Conservation (phyloP, 805 yeast genomes). For the Candida argentea region DNA sequence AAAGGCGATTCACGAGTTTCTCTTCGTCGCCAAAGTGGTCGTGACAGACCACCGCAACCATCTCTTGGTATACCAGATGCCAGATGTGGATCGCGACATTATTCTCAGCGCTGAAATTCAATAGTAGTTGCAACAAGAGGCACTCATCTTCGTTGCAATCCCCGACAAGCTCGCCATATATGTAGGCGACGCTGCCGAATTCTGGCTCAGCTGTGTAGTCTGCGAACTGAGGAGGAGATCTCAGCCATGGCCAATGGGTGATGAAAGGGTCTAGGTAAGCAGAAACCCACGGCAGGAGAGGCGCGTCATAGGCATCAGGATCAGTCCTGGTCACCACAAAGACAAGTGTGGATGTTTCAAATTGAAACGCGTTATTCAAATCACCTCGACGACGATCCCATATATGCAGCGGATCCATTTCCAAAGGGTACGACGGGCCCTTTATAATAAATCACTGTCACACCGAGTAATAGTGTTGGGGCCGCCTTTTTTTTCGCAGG, state of each 20-base stretch:
- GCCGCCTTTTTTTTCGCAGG: too few species aligned
- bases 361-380: background rate
- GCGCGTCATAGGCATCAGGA: background rate
- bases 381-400: background rate
- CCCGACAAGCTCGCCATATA: slow-evolving; percentile 34
- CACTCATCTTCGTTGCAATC: slow-evolving; percentile 35
- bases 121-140: slow-evolving; percentile 31
- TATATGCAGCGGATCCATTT: slow-evolving; percentile 1
- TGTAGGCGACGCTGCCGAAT: slow-evolving; percentile 15
- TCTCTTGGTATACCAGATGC: slow-evolving; percentile 9
- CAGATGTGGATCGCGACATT: slow-evolving; percentile 2
- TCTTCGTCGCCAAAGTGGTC: slow-evolving; percentile 38
- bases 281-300: slow-evolving; percentile 5
- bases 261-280: slow-evolving; percentile 12
- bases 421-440: slow-evolving; percentile 2
- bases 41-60: slow-evolving; percentile 28
- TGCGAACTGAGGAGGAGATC: slow-evolving; percentile 3
- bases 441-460: too few species aligned
- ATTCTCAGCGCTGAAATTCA: slow-evolving; percentile 19
- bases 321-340: background rate
- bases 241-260: slow-evolving; percentile 14
- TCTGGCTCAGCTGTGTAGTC: too few species aligned
- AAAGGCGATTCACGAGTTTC: slow-evolving; percentile 39
- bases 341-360: slow-evolving; percentile 1
- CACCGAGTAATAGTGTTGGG: too few species aligned